These are phyloP conservation scores for Monilinia fructigena DNA, from an alignment of 2,329 filamentous ascomycete species.

Conservation along the genomic window DNA sequence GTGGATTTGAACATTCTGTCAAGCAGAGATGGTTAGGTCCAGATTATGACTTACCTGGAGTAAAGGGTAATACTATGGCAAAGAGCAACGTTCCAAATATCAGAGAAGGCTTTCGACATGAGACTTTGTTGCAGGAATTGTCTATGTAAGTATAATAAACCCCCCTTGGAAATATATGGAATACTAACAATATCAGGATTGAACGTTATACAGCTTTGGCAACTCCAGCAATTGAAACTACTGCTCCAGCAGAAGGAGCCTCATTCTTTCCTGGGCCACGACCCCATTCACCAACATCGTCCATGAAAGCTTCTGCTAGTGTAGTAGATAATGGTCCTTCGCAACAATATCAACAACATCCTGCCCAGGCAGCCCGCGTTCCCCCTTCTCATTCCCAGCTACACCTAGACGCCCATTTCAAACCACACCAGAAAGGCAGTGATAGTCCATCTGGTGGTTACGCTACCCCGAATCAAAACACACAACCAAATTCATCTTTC, in stretches of 20 bases:
- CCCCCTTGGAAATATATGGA: not conserved
- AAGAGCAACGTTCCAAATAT: conserved; percentile 97
- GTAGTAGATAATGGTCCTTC: conserved; percentile 20
- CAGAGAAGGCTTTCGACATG: conserved; percentile 82
- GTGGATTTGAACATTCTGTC: conserved; percentile 83
- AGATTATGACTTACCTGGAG: conserved; percentile 74
- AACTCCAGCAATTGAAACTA: conserved; percentile 20
- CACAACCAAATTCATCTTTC: conserved; percentile 18
- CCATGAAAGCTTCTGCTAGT: conserved; percentile 36
- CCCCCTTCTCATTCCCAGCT: conserved; percentile 34
- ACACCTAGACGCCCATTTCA: conserved; percentile 28
- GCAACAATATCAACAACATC: conserved; percentile 37
- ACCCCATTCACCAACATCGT: conserved; percentile 39
- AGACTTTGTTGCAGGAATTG: conserved; percentile 80
- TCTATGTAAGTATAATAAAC: conserved; percentile 62
- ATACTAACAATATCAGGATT: conserved; percentile 37
- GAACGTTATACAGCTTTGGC: conserved; percentile 39
- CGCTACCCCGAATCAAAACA: conserved; percentile 25
- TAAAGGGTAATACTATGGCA: conserved; percentile 83
- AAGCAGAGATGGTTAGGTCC: conserved; percentile 90
- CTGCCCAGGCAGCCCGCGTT: conserved; percentile 39
- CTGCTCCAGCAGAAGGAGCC: conserved; percentile 34
- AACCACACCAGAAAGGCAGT: conserved; percentile 23
- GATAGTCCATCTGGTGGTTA: conserved; percentile 24
- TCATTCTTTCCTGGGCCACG: conserved; percentile 33